Conservation (phyloP, 352 stramenopile species). For the Phytophthora capsici region DNA sequence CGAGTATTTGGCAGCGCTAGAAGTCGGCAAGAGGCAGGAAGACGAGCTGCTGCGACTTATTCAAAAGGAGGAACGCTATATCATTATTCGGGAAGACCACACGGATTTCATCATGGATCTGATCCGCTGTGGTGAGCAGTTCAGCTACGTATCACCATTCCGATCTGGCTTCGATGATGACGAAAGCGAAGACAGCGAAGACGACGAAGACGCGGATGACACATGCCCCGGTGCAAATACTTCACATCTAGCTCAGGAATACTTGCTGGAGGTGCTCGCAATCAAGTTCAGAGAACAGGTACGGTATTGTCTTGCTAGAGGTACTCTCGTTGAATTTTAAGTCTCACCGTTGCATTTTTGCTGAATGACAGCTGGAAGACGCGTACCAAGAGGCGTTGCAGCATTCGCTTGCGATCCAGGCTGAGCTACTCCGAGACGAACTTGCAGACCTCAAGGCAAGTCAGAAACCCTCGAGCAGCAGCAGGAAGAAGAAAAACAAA, state of each 20-base stretch:
- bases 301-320: no score
- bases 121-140: conserved; percentile 80
- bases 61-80: conserved; percentile 83
- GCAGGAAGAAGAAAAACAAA: conserved; percentile 79
- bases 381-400: conserved; percentile 81
- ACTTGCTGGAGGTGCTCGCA: conserved; percentile 76
- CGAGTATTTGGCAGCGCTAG: conserved; percentile 68
- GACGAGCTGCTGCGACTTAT: conserved; percentile 77
- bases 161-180: conserved; percentile 46
- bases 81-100: conserved; percentile 85
- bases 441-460: conserved; percentile 71
- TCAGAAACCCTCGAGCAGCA: conserved; percentile 55
- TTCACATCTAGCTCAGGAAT: conserved; percentile 78
- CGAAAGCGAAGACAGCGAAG: conserved; percentile 50
- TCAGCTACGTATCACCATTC: conserved; percentile 69
- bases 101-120: conserved; percentile 84
- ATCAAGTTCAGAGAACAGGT: conserved; percentile 87
- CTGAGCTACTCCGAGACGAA: conserved; percentile 76
- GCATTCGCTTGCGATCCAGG: conserved; percentile 76
- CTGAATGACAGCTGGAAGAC: conserved; percentile 58
- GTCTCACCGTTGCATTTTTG: not conserved
- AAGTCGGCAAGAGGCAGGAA: conserved; percentile 71
- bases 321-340: no score
- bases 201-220: conserved; percentile 71
- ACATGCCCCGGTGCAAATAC: conserved; percentile 80